Percentiles rank a stretch among this genome's conserved stretches.
Evolutionary conservation across 257 asterid genomes (phyloP).

Genomic region (Nicotiana tabacum): DNA sequence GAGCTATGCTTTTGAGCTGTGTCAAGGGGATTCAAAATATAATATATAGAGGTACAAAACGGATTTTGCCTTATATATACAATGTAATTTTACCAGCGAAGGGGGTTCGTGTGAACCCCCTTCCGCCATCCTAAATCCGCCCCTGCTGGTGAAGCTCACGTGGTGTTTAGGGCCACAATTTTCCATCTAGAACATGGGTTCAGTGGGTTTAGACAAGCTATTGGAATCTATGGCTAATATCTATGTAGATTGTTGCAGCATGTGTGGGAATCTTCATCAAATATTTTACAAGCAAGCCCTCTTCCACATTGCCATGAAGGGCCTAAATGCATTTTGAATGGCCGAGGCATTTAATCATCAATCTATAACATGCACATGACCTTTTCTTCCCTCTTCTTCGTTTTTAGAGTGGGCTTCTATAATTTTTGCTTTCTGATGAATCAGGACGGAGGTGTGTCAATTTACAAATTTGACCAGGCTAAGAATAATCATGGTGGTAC

Average conservation of each 20-base stretch:
- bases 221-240: not conserved
- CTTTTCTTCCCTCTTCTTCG: not conserved
- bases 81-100: too few relatives aligned
- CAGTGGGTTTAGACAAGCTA: not conserved
- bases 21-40: too few relatives aligned
- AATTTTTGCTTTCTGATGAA: conserved; percentile 16
- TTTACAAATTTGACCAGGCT: conserved; percentile 67
- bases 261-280: not conserved
- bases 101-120: too few relatives aligned
- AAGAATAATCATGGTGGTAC: conserved; percentile 48
- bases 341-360: not conserved
- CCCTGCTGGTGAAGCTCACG: not conserved
- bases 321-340: not conserved
- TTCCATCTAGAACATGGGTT: not conserved
- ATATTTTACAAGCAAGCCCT: not conserved
- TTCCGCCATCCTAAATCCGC: too few relatives aligned
- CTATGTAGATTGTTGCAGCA: not conserved
- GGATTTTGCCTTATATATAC: too few relatives aligned
- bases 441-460: conserved; percentile 88
- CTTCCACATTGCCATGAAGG: not conserved
- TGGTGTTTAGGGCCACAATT: not conserved
- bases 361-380: not conserved
- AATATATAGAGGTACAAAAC: too few relatives aligned
- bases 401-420: not conserved
- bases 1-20: too few relatives aligned